Evolutionary conservation across 2,329 filamentous ascomycete species (phyloP), one percentile per base, ranked within the genome.

Genomic region (Exserohilum turcica): DNA sequence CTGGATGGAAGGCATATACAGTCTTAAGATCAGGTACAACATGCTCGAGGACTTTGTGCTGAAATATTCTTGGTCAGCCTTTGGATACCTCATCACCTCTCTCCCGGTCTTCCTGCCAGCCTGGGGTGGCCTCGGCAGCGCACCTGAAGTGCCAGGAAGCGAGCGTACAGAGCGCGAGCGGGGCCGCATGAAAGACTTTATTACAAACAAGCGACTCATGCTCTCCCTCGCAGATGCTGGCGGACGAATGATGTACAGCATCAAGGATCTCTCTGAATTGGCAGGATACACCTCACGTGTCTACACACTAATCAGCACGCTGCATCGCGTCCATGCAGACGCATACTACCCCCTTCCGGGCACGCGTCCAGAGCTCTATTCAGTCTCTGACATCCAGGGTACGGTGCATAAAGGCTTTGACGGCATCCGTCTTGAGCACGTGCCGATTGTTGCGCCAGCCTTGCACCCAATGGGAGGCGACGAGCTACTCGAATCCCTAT

Each of bases 1-100:
- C 59, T 97, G 92, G 90, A 97, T 99, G 93, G 94, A 99, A 73
- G 89, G 91, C 38, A 97, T 99, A 60, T 99, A 99, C 77, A 92
- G 92, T 74, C 86, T 97, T 61, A 97, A 97, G 60, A 96, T 99
- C 61, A 88, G 92, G 13, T 99, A 99, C 79, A 99, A 97, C 73
- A 99, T 99, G 79, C 86, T 99, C 0, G 94, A 99, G 72, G 94
- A 99, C 73, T 96, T 99, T 68, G 91, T 99, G 43, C 80, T 99
- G 54, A 99, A 99, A 74, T 99, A 99, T 73, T 94, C 91, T 61
- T 99, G 94, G 94, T 97, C 92, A 59, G 94, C 94, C 0, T 96
- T 97, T 70, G 94, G 94, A 31, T 99, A 99, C 68, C 83, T 97
- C 31, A 82, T 99, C 51, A 94, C 93, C 1, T 95, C 93, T 3